phyloP scores from a whole-genome alignment of 2,329 filamentous ascomycete species.

The Paraphoma chrysanthemicola region DNA sequence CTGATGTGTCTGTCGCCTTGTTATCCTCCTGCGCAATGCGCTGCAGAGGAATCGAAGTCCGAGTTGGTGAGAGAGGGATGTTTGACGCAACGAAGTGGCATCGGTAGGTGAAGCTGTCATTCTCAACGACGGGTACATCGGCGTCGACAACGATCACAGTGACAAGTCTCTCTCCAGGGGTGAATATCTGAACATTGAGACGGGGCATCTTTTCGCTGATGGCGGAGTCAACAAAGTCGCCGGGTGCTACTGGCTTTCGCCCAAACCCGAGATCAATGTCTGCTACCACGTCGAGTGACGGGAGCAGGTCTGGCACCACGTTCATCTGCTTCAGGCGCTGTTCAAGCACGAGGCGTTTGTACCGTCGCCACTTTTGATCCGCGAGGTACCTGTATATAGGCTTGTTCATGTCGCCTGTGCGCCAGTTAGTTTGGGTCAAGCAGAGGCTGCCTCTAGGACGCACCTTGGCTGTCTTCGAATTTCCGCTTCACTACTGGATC shows the following conservation, averaged over 20 bases:
- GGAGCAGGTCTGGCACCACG: constrained; percentile 86
- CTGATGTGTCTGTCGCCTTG: constrained; percentile 55
- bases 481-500: constrained; percentile 91
- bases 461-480: constrained; percentile 91
- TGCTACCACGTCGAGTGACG: constrained; percentile 76
- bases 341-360: constrained; percentile 77
- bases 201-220: constrained; percentile 77
- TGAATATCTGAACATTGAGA: constrained; percentile 84
- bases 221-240: constrained; percentile 77
- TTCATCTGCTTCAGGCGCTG: constrained; percentile 89
- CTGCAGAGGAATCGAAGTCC: constrained; percentile 40
- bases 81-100: constrained; percentile 88
- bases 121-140: constrained; percentile 82
- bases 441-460: constrained; percentile 30
- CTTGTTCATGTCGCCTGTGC: constrained; percentile 87
- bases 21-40: constrained; percentile 39
- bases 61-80: constrained; percentile 67
- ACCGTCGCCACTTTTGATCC: constrained; percentile 84
- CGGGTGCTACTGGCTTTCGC: constrained; percentile 72
- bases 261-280: constrained; percentile 86
- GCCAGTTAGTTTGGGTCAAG: constrained; percentile 12
- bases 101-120: constrained; percentile 77
- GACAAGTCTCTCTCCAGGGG: constrained; percentile 79
- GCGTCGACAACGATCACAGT: constrained; percentile 87
- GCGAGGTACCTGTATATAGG: constrained; percentile 94